phyloP scores from a whole-genome alignment of 2,329 filamentous ascomycete species.

The Venturiaceae sp. region DNA sequence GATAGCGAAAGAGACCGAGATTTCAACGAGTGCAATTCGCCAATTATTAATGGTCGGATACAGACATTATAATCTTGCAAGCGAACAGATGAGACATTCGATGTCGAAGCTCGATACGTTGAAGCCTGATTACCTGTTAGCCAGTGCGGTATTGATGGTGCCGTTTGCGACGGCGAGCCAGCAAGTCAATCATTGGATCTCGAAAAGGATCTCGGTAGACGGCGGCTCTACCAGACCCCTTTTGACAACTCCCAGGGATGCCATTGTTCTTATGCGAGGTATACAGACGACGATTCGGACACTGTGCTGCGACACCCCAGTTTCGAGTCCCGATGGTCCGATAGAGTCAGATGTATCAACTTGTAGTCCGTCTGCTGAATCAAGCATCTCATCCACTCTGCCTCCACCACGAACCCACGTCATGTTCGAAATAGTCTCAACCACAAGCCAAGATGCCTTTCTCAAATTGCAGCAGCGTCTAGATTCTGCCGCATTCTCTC shows the following conservation, averaged over 20 bases:
- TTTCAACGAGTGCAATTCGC: conserved; percentile 5
- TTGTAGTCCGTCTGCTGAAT: neutral
- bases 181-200: conserved; percentile 12
- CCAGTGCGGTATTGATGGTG: conserved; percentile 11
- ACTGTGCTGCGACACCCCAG: neutral
- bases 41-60: conserved; percentile 11
- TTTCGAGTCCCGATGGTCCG: neutral
- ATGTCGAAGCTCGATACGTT: conserved; percentile 7
- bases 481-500: neutral
- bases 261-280: conserved; percentile 2
- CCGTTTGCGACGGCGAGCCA: conserved; percentile 11
- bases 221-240: neutral
- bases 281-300: neutral
- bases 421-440: conserved; percentile 10
- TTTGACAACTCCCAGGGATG: conserved; percentile 2
- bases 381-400: neutral
- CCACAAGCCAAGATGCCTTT: conserved; percentile 10
- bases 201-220: neutral
- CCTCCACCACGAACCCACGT: conserved; percentile 10
- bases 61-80: conserved; percentile 11
- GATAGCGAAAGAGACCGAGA: conserved; percentile 9
- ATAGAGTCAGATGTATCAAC: neutral
- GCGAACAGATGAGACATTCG: conserved; percentile 12
- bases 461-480: conserved; percentile 8
- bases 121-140: conserved; percentile 12